Conservation (phyloP, 106 monocot species). For the Iris macrosiphon region DNA sequence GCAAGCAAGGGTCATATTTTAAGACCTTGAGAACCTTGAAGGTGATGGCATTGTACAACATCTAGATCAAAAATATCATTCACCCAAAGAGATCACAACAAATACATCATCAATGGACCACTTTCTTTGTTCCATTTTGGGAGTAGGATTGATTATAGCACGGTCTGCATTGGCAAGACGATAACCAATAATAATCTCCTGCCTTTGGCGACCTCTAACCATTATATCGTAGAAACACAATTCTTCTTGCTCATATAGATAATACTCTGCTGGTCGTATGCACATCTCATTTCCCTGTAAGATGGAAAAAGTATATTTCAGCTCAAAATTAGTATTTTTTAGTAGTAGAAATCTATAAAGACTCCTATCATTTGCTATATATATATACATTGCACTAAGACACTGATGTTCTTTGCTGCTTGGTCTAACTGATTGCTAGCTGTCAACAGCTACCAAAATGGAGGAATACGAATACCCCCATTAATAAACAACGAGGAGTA, state of each 20-base stretch:
- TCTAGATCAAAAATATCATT: slow-evolving; percentile 19
- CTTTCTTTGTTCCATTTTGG: slow-evolving; percentile 50
- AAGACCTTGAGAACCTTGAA: too few species aligned
- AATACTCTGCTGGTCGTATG: slow-evolving; percentile 78
- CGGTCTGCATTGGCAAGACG: slow-evolving; percentile 57
- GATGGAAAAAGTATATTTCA: slow-evolving; percentile 4
- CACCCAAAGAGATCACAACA: slow-evolving; percentile 62
- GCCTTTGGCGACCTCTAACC: slow-evolving; percentile 62
- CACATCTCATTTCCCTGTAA: slow-evolving; percentile 88
- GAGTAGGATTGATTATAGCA: slow-evolving; percentile 71
- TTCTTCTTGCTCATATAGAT: slow-evolving; percentile 84
- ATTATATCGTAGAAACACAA: slow-evolving; percentile 83
- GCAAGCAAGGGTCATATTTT: too few species aligned
- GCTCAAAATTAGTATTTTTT: background rate
- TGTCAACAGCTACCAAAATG: too few species aligned
- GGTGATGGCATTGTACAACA: background rate
- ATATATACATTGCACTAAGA: too few species aligned
- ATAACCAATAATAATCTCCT: slow-evolving; percentile 85
- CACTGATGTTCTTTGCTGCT: too few species aligned
- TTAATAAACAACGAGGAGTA: too few species aligned
- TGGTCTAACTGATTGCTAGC: too few species aligned
- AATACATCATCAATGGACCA: slow-evolving; percentile 89
- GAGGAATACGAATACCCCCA: too few species aligned
- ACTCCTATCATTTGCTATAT: too few species aligned
- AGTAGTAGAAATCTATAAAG: too few species aligned